Conservation (phyloP, 352 stramenopile species). For the Pythium guiyangense region DNA sequence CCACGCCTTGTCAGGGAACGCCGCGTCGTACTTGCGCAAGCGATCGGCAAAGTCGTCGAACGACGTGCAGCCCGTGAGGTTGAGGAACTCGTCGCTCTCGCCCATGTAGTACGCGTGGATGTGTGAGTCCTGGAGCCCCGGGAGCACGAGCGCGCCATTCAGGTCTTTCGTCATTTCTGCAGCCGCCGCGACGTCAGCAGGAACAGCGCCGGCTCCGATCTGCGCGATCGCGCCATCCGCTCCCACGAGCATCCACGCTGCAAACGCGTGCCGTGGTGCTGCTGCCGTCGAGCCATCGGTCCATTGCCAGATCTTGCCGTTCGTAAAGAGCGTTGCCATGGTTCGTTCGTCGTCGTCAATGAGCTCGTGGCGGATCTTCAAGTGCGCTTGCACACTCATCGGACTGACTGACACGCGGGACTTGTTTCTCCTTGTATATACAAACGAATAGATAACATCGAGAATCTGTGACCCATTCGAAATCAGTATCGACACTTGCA, state of each 20-base stretch:
- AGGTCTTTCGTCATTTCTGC: slow-evolving; percentile 36
- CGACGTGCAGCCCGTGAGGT: slow-evolving; percentile 66
- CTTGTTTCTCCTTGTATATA: not conserved
- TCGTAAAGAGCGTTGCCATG: slow-evolving; percentile 44
- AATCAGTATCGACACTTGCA: not conserved
- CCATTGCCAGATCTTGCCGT: slow-evolving; percentile 77
- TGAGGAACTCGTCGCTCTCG: slow-evolving; percentile 79
- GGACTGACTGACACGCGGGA: not conserved
- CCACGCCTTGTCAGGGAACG: slow-evolving; percentile 67
- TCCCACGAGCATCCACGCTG: slow-evolving; percentile 57
- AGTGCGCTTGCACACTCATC: slow-evolving; percentile 7
- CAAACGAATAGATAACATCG: no score
- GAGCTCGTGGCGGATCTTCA: slow-evolving; percentile 5
- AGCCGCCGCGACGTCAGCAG: slow-evolving; percentile 6
- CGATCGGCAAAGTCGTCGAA: slow-evolving; percentile 63
- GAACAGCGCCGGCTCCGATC: slow-evolving; percentile 22
- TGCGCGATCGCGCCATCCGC: slow-evolving; percentile 35
- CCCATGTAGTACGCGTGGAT: slow-evolving; percentile 86
- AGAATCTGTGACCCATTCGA: not conserved
- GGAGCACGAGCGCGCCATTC: slow-evolving; percentile 58
- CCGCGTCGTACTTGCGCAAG: slow-evolving; percentile 50
- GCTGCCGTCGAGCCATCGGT: not conserved
- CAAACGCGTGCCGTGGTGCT: slow-evolving; percentile 15
- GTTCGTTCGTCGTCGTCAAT: slow-evolving; percentile 6
- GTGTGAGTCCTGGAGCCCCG: slow-evolving; percentile 85